phyloP scores from a whole-genome alignment of 306 rosid genomes.

The Amphicarpaea edgeworthii region DNA sequence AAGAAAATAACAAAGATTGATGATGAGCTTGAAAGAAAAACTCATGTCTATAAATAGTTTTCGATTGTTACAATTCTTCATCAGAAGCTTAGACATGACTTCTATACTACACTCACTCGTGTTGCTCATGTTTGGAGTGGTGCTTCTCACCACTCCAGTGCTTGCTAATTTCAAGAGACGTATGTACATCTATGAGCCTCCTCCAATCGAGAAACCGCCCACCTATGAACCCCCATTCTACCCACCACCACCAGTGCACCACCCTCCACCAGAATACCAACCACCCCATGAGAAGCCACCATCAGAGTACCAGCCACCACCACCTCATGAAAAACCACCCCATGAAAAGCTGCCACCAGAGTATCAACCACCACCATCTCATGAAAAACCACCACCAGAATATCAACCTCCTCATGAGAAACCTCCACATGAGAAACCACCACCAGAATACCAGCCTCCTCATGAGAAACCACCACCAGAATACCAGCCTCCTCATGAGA shows the following conservation, averaged over 20 bases:
- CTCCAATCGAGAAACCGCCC: constrained; percentile 37
- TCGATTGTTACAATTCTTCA: not conserved
- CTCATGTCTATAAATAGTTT: constrained; percentile 38
- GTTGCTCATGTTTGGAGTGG: constrained; percentile 43
- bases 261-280: not conserved
- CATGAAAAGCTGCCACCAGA: not conserved
- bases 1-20: not conserved
- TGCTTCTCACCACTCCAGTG: constrained; percentile 40
- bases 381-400: constrained; percentile 17
- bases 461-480: not conserved
- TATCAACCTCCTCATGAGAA: not conserved
- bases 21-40: not conserved
- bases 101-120: constrained; percentile 9
- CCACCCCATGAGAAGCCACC: not conserved
- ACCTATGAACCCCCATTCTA: constrained; percentile 6
- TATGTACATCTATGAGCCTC: not conserved
- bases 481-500: constrained; percentile 25
- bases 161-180: constrained; percentile 35
- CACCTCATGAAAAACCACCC: not conserved
- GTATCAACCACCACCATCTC: not conserved
- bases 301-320: not conserved
- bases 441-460: not conserved
- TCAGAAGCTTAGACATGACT: constrained; percentile 36
- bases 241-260: not conserved
- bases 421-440: not conserved